A percentile compares a stretch with the other conserved stretches of the same genome.
These are phyloP conservation scores for Aspergillus texensis DNA, from an alignment of 2,329 filamentous ascomycete species.

Conservation along the genomic window DNA sequence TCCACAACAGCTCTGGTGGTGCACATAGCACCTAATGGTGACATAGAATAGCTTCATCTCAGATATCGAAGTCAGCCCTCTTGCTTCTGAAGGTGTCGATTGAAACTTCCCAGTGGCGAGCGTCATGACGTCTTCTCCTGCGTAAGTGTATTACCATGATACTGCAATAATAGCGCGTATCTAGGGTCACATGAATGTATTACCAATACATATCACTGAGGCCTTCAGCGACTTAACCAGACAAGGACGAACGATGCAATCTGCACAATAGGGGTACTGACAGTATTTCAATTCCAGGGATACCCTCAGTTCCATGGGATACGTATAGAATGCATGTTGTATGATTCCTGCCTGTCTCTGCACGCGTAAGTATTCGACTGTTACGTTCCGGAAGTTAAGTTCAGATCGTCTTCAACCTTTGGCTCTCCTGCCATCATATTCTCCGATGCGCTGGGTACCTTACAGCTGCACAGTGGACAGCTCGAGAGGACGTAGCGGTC, in stretches of 20 bases:
- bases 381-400: too few species aligned
- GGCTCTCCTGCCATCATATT: too few species aligned
- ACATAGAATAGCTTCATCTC: neutral
- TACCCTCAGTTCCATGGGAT: accelerated
- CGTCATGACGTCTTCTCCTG: neutral
- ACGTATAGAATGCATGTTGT: too few species aligned
- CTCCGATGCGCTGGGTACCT: too few species aligned
- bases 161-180: neutral
- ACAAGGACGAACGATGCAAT: neutral
- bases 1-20: neutral
- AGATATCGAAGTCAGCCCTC: neutral
- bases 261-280: too few species aligned
- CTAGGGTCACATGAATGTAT: neutral
- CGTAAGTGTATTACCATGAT: neutral
- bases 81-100: neutral
- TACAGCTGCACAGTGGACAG: too few species aligned
- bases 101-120: neutral
- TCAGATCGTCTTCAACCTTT: too few species aligned
- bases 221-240: neutral
- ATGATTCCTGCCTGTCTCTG: too few species aligned
- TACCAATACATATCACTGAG: neutral
- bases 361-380: too few species aligned
- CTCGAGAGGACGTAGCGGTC: too few species aligned
- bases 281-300: neutral
- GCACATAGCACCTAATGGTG: neutral